phyloP scores from a whole-genome alignment of 164 flowering plant genomes.

The Liquidambar formosana region DNA sequence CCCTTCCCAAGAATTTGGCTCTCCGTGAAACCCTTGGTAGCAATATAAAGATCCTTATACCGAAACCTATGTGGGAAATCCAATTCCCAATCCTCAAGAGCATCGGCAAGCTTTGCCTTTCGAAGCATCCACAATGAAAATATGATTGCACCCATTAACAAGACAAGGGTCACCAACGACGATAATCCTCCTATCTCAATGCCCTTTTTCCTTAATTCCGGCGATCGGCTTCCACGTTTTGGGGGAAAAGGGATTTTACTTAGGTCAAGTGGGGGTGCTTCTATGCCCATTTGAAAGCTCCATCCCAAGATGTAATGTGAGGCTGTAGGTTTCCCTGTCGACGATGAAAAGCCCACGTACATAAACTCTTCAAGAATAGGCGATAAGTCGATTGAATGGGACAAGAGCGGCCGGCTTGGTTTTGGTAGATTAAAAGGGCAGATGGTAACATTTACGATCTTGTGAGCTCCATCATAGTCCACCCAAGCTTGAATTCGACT shows the following conservation, averaged over 20 bases:
- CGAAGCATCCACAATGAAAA: not conserved
- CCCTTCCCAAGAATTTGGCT: constrained; percentile 3
- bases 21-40: constrained; percentile 16
- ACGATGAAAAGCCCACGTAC: constrained; percentile 55
- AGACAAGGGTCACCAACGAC: no score
- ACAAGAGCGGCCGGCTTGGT: constrained; percentile 35
- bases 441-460: constrained; percentile 37
- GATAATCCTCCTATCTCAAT: constrained; percentile 19
- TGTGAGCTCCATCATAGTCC: constrained; percentile 36
- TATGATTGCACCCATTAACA: no score
- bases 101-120: not conserved
- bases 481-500: constrained; percentile 41
- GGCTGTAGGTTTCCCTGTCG: constrained; percentile 40
- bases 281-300: constrained; percentile 43
- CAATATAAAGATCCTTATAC: constrained; percentile 18
- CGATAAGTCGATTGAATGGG: constrained; percentile 24
- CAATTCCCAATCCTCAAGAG: constrained; percentile 23
- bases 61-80: constrained; percentile 13
- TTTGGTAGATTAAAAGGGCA: constrained; percentile 19
- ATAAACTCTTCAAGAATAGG: constrained; percentile 23
- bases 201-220: constrained; percentile 11
- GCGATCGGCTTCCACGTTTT: no score
- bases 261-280: constrained; percentile 29
- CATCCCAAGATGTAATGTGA: constrained; percentile 54
- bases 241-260: constrained; percentile 36